Conservation (phyloP, 495 filamentous ascomycete species). For the Acidiella bohemica region DNA sequence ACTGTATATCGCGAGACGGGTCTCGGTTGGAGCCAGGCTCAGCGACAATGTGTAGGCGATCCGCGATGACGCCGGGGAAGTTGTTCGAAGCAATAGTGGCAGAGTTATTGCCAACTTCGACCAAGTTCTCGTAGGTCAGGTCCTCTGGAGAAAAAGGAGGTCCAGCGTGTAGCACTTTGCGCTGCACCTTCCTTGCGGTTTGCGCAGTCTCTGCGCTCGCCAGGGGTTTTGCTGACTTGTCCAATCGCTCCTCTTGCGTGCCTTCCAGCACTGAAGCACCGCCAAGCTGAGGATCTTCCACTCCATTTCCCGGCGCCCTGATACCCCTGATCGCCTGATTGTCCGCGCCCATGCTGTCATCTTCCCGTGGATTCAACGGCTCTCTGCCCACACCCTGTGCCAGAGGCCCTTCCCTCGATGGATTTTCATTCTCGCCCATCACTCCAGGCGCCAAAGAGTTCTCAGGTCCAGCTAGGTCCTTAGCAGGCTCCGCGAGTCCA, state of each 20-base stretch:
- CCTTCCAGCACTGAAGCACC: constrained; percentile 2
- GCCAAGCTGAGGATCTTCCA: constrained; percentile 6
- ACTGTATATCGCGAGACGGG: neutral
- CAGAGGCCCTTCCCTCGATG: constrained; percentile 11
- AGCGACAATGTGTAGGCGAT: constrained; percentile 7
- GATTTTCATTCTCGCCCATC: constrained; percentile 12
- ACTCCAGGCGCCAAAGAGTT: neutral
- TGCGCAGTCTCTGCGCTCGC: neutral
- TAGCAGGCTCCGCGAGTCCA: too few relatives aligned
- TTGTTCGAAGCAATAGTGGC: constrained; percentile 13
- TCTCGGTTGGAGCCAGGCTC: constrained; percentile 1
- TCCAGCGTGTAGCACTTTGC: neutral
- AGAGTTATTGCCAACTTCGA: neutral
- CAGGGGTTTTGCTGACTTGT: neutral
- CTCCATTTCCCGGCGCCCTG: neutral
- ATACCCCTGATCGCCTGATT: neutral
- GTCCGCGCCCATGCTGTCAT: neutral
- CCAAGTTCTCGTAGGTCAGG: neutral
- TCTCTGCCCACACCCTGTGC: constrained; percentile 2
- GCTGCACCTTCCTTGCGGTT: too few relatives aligned
- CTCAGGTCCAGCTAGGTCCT: constrained; percentile 2
- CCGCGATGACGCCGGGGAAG: constrained; percentile 9
- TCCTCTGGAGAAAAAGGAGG: neutral
- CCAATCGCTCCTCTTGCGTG: neutral
- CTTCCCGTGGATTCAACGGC: neutral